Evolutionary conservation across 345 rosid species (phyloP).

Genomic region (Mangifera indica): DNA sequence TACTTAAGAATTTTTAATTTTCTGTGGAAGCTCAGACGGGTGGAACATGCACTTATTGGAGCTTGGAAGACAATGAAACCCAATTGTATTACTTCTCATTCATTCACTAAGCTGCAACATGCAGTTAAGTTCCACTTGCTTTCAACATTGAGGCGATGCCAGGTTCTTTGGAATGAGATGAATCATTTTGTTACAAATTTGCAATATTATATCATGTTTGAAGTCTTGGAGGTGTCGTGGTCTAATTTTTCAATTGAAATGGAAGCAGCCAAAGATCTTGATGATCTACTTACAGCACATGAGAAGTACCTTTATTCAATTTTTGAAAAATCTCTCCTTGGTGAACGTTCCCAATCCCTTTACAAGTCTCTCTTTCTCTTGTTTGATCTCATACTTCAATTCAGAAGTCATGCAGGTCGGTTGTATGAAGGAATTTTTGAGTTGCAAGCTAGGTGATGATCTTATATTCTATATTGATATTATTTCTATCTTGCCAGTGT

Average conservation of each 20-base stretch:
- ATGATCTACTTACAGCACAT: slow-evolving; percentile 94
- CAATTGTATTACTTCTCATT: slow-evolving; percentile 79
- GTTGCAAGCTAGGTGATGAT: slow-evolving; percentile 75
- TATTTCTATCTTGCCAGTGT: neutral
- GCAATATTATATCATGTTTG: slow-evolving; percentile 98
- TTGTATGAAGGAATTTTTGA: slow-evolving; percentile 85
- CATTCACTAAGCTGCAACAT: slow-evolving; percentile 67
- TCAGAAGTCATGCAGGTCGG: slow-evolving; percentile 88
- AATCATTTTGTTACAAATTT: slow-evolving; percentile 95
- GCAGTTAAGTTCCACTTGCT: slow-evolving; percentile 75
- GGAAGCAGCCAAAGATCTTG: slow-evolving; percentile 92
- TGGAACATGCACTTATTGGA: slow-evolving; percentile 95
- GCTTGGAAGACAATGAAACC: slow-evolving; percentile 99
- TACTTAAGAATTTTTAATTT: slow-evolving; percentile 91
- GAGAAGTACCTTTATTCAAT: slow-evolving; percentile 87
- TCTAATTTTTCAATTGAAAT: slow-evolving; percentile 83
- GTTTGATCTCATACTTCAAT: slow-evolving; percentile 84
- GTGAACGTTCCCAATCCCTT: slow-evolving; percentile 83
- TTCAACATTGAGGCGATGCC: slow-evolving; percentile 84
- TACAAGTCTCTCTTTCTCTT: slow-evolving; percentile 71
- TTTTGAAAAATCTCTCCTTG: slow-evolving; percentile 85
- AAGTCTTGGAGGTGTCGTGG: slow-evolving; percentile 97
- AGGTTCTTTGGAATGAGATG: slow-evolving; percentile 96
- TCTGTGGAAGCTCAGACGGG: slow-evolving; percentile 93
- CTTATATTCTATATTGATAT: neutral